Percentiles rank a stretch among this genome's conserved stretches.
These are phyloP conservation scores for Closterium sp. DNA, from an alignment of 139 green algal genomes.

Conservation along the genomic window DNA sequence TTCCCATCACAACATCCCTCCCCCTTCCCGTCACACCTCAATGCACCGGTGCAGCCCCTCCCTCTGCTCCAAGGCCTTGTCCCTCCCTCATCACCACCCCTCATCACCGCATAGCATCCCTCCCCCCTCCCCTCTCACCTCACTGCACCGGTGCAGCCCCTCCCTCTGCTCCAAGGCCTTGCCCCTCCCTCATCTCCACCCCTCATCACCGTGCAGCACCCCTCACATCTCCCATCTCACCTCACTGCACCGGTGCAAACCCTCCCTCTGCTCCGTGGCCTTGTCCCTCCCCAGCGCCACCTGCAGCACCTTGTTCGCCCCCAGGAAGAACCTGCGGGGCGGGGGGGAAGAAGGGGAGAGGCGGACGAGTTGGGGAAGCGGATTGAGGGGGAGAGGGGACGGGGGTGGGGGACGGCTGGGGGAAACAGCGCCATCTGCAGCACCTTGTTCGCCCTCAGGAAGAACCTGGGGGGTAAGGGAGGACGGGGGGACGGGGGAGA, in stretches of 20 bases:
- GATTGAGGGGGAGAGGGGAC: background rate
- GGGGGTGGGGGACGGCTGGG: too few relatives aligned
- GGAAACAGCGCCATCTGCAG: constrained; percentile 75
- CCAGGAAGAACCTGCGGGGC: constrained; percentile 81
- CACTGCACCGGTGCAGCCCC: background rate
- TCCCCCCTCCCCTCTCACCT: background rate
- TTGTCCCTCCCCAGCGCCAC: constrained; percentile 80
- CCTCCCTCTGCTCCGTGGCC: constrained; percentile 74
- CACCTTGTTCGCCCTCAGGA: constrained; percentile 85
- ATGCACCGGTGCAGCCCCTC: constrained; percentile 56
- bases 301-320: constrained; percentile 81
- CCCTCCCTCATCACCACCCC: constrained; percentile 77
- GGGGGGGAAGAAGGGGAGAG: background rate
- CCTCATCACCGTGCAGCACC: constrained; percentile 14
- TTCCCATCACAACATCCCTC: background rate
- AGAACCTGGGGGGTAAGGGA: constrained; percentile 68
- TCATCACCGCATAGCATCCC: too few relatives aligned
- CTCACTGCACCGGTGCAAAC: constrained; percentile 54
- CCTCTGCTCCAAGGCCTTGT: constrained; percentile 73
- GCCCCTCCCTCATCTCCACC: too few relatives aligned
- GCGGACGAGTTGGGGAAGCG: too few relatives aligned
- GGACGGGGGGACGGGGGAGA: background rate
- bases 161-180: too few relatives aligned
- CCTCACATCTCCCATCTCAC: background rate
- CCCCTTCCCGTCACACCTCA: constrained; percentile 5